phyloP scores from a whole-genome alignment of 2,329 filamentous ascomycete species.

The Fusarium pseudograminearum region DNA sequence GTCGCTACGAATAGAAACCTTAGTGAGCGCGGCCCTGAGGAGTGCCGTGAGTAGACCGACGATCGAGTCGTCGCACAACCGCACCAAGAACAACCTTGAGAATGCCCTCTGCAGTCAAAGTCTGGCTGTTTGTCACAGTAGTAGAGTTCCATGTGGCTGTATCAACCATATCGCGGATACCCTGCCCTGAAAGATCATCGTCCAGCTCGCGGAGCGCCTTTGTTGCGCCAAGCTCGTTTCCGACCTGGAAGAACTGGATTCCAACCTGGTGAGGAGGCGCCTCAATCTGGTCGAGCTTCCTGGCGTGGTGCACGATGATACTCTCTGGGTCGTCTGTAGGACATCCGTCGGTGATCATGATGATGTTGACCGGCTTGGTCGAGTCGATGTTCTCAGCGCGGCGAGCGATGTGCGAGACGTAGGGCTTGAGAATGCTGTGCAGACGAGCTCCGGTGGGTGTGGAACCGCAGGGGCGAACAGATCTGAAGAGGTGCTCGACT shows the following conservation, averaged over 20 bases:
- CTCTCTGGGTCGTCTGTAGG: constrained; percentile 83
- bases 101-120: constrained; percentile 76
- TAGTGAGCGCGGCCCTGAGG: constrained; percentile 21
- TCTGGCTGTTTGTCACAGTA: constrained; percentile 53
- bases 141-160: constrained; percentile 79
- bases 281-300: constrained; percentile 74
- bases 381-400: constrained; percentile 54
- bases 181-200: constrained; percentile 69
- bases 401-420: constrained; percentile 63
- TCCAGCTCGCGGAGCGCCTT: constrained; percentile 78
- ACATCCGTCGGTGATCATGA: constrained; percentile 90
- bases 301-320: constrained; percentile 74
- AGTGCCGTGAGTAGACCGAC: constrained; percentile 39
- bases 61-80: constrained; percentile 67
- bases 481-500: constrained; percentile 78
- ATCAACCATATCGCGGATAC: constrained; percentile 89
- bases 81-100: constrained; percentile 86
- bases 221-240: constrained; percentile 74
- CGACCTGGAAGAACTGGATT: constrained; percentile 96
- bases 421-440: constrained; percentile 77
- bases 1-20: not conserved
- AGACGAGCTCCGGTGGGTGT: constrained; percentile 83
- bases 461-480: constrained; percentile 70
- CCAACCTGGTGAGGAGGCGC: constrained; percentile 87
- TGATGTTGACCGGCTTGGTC: constrained; percentile 87